Percentiles rank a stretch among this genome's conserved stretches.
Evolutionary conservation across 1,139 yeast genomes (phyloP).

Genomic region (Geotrichum reessii): DNA sequence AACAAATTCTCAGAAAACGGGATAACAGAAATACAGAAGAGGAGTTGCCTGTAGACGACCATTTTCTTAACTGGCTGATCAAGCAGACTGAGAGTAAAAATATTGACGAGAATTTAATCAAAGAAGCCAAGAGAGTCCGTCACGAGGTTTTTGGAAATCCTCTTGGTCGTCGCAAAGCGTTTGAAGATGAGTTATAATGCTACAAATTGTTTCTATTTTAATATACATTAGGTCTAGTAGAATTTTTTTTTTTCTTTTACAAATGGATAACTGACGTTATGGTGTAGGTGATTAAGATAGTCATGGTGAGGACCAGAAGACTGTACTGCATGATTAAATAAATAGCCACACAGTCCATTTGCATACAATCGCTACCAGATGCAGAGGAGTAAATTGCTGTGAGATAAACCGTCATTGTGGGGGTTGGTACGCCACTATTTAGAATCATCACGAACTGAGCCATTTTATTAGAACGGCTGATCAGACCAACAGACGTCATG

Average conservation of each 20-base stretch:
- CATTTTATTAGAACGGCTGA: constrained; percentile 46
- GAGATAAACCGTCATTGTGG: constrained; percentile 75
- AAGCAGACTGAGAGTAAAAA: constrained; percentile 40
- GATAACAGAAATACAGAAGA: constrained; percentile 9
- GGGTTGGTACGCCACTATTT: constrained; percentile 77
- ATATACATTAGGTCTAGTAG: constrained; percentile 35
- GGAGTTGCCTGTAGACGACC: constrained; percentile 25
- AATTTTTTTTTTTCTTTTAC: constrained; percentile 28
- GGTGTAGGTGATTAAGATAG: constrained; percentile 41
- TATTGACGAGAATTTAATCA: constrained; percentile 39
- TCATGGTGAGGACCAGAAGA: constrained; percentile 54
- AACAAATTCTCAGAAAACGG: constrained; percentile 10
- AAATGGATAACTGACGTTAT: constrained; percentile 24
- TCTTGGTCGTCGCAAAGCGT: constrained; percentile 51
- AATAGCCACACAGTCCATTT: constrained; percentile 79
- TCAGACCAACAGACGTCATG: constrained; percentile 45
- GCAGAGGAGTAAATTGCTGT: constrained; percentile 77
- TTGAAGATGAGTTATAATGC: constrained; percentile 46
- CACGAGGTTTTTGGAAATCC: constrained; percentile 78
- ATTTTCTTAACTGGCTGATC: constrained; percentile 54
- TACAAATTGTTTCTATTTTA: constrained; percentile 27
- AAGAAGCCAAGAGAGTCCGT: constrained; percentile 43
- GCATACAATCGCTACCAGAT: constrained; percentile 47
- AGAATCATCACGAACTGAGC: constrained; percentile 67
- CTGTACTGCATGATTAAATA: constrained; percentile 65